Base-by-base conservation (phyloP, 1,139 yeast species). In the Magnusiomyces paraingens region DNA sequence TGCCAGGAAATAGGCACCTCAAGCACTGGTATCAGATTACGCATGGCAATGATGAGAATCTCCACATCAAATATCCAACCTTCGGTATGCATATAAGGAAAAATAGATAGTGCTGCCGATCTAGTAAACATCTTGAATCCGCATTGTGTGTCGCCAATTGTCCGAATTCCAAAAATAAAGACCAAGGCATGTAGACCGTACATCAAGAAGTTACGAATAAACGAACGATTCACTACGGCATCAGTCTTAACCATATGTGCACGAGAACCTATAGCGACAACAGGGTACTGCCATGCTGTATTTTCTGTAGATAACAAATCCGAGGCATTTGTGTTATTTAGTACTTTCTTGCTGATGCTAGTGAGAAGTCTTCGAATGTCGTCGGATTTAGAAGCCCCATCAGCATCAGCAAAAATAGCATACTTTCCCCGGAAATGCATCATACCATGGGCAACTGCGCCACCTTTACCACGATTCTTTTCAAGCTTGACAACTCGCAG, bases 51-150 rank as follows among this genome's bases (percentile, higher is more conserved):
- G 58, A 93, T 79, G 59, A 93, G 75, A 18, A 93, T 81, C 70
- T 93, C 99, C 46, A 93, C 98, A 66, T 93, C 99, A 69, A 93
- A 93, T 44, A 94, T 93, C 99, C 99, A 93, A 55, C 99, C 82
- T 70, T 93, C 99, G 14, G 96, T 91, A 68, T 93, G 98, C 87
- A 94, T 81, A 61, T 80, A 84, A 3, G 98, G 97, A 70, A 90
- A 90, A 45, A 93, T 86, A 54, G 65, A 64, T 17, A 66, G 66
- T 17, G 84, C 79, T 0, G 97, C 85, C 12, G 75, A 73, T 57
- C 81, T 78, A 61, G 93, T 87, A 70, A 91, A 93, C 72, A 93
- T 74, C 70, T 93, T 93, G 74, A 94, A 93, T 5, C 99, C 99
- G 74, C 99, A 93, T 72, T 93, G 99, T 4, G 99, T 93, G 69